Percentiles rank a stretch among this genome's conserved stretches.
Conservation (phyloP, 2,329 filamentous ascomycete species). For the Graphium sp. region DNA sequence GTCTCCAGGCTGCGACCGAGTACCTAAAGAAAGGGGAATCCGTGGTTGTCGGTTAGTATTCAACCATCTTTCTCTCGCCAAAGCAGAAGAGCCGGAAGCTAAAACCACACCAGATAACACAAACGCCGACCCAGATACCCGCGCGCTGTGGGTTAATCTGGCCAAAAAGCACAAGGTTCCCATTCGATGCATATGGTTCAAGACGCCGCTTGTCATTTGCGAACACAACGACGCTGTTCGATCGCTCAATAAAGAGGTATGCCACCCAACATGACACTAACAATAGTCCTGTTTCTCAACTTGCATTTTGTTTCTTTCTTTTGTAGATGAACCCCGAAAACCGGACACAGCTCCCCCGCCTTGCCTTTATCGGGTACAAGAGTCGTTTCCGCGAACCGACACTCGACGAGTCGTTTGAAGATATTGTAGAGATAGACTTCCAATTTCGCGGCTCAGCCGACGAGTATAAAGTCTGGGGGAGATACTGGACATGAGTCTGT, state of each 20-base stretch:
- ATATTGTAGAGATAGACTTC: constrained; percentile 64
- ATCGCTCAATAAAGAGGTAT: constrained; percentile 37
- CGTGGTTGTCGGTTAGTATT: constrained; percentile 51
- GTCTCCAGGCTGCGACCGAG: constrained; percentile 55
- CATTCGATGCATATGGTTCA: constrained; percentile 77
- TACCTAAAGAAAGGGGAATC: constrained; percentile 47
- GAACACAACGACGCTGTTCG: constrained; percentile 83
- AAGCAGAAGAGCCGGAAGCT: too few species aligned
- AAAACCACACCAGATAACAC: constrained; percentile 89
- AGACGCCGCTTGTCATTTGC: constrained; percentile 48
- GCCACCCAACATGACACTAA: constrained; percentile 5
- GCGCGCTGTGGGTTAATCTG: constrained; percentile 62
- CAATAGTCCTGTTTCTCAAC: constrained; percentile 4
- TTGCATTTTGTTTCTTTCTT: too few species aligned
- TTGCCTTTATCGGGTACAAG: constrained; percentile 66
- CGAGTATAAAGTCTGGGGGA: constrained; percentile 55
- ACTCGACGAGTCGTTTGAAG: constrained; percentile 64
- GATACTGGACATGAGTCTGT: constrained; percentile 50
- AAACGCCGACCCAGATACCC: constrained; percentile 67
- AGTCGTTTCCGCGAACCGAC: constrained; percentile 59
- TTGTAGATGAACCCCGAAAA: constrained; percentile 72
- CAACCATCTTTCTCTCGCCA: neutral
- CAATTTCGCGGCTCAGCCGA: constrained; percentile 53
- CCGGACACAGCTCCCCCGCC: constrained; percentile 52
- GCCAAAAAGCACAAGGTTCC: constrained; percentile 54